Percentiles rank a stretch among this genome's conserved stretches.
phyloP scores from a whole-genome alignment of 805 yeast species.

The Metahyphopichia silvanorum region DNA sequence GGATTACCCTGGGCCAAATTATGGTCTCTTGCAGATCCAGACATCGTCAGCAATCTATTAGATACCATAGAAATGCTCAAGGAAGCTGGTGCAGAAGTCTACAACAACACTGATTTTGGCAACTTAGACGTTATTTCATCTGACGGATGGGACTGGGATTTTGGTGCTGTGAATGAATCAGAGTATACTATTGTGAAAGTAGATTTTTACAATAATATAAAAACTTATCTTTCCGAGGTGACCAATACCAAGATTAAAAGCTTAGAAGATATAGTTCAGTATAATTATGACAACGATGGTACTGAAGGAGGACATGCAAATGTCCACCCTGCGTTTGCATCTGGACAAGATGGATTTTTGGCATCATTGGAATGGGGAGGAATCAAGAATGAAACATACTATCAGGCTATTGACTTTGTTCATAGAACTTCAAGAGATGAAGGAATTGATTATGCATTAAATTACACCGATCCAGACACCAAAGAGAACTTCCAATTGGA shows the following conservation, averaged over 20 bases:
- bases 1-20: slow-evolving; percentile 25
- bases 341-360: slow-evolving; percentile 24
- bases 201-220: slow-evolving; percentile 23
- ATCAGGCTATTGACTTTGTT: slow-evolving; percentile 22
- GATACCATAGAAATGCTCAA: slow-evolving; percentile 13
- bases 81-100: slow-evolving; percentile 22
- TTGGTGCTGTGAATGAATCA: slow-evolving; percentile 21
- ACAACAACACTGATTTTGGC: slow-evolving; percentile 22
- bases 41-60: slow-evolving; percentile 12
- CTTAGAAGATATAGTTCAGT: slow-evolving; percentile 21
- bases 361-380: slow-evolving; percentile 22
- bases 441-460: slow-evolving; percentile 25
- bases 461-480: slow-evolving; percentile 18
- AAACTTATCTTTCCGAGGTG: slow-evolving; percentile 16
- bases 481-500: slow-evolving; percentile 21
- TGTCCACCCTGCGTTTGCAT: slow-evolving; percentile 19
- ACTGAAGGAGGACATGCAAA: slow-evolving; percentile 20
- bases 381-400: slow-evolving; percentile 21
- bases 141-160: slow-evolving; percentile 27
- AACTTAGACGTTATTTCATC: slow-evolving; percentile 19
- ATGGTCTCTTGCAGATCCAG: slow-evolving; percentile 11
- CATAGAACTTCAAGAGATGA: slow-evolving; percentile 23
- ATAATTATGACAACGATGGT: slow-evolving; percentile 16
- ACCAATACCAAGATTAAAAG: slow-evolving; percentile 18
- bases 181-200: slow-evolving; percentile 26